Evolutionary conservation across 148 eudicot species (phyloP), one percentile per base, ranked within the genome.

Genomic region (Rhododendron ferrugineum): DNA sequence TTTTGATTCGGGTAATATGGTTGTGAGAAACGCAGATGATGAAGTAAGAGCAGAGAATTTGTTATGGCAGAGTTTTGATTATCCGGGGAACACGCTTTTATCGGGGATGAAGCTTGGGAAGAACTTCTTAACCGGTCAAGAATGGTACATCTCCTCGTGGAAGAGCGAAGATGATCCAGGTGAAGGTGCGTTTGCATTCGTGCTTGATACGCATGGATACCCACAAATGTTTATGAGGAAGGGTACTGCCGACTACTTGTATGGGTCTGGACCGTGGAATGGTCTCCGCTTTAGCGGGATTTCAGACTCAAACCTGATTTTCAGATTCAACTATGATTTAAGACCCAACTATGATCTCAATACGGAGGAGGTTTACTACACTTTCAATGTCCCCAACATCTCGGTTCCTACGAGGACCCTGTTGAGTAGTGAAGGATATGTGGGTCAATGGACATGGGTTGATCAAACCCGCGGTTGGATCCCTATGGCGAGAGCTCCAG

Each of bases 11-110:
- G 89, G 89, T 28, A 85, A 88, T 82, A 56, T 85, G 78, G 85
- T 88, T 78, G 79, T 88, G 56, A 85, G 54, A 78, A 68, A 82
- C 6, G 37, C 23, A 52, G 34, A 26, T 40, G 74, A 78, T 83
- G 84, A 49, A 9, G 0, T 66, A 7, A 47, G n/a, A 9, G 42
- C 58, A n/a, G 15, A 20, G 26, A 56, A 83, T 72, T 78, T 79
- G 28, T 40, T 88, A 11, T 85, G 87, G 90, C 82, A 88, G 81
- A 88, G 90, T 60, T 88, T 85, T 66, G 87, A 88, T 85, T 70
- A 88, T 56, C 85, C 83, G 1, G 37, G 64, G 42, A 70, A 82
- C 22, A 83, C 84, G 0, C 5, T 56, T 15, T 68, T 83, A 72
- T 52, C 80, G 11, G 83, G 86, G 1, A 88, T 83, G 88, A 73